These are phyloP conservation scores for Eimeria sp. DNA, from an alignment of 169 alveolate genomes.

Conservation along the genomic window DNA sequence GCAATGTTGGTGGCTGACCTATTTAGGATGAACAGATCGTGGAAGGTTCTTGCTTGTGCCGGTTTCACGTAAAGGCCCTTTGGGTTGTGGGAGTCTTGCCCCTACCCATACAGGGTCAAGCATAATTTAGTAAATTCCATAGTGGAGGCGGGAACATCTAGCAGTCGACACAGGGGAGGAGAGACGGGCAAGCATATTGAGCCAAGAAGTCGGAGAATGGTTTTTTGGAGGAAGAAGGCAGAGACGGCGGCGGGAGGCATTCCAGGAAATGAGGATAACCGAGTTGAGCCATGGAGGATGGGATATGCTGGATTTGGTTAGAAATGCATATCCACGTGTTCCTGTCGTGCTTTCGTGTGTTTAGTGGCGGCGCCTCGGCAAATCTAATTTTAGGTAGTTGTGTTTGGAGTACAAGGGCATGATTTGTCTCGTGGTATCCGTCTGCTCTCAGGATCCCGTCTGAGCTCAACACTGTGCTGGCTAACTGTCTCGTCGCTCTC, in stretches of 20 bases:
- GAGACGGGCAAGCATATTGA: not conserved
- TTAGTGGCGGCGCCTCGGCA: not conserved
- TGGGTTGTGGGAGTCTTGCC: not conserved
- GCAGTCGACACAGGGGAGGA: not conserved
- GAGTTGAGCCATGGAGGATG: conserved; percentile 24
- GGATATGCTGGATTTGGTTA: conserved; percentile 48
- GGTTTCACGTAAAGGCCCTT: not conserved
- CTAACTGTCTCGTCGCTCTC: conserved; percentile 19
- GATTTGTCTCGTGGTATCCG: not conserved
- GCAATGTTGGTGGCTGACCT: not conserved
- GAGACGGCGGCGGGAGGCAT: not conserved
- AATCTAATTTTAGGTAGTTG: not conserved
- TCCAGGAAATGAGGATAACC: not conserved
- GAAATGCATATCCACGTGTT: not conserved
- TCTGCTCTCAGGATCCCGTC: conserved; percentile 29
- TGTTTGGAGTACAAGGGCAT: not conserved
- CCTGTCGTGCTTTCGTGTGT: not conserved
- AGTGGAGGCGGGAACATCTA: not conserved
- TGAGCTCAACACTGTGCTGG: conserved; percentile 48
- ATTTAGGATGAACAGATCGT: not conserved
- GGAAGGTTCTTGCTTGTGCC: not conserved
- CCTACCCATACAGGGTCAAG: not conserved
- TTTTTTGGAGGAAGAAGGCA: not conserved
- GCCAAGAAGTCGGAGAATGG: conserved; percentile 22
- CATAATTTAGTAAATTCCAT: not conserved